Base-by-base conservation (phyloP, 345 rosid species). In the Linum trigynum region DNA sequence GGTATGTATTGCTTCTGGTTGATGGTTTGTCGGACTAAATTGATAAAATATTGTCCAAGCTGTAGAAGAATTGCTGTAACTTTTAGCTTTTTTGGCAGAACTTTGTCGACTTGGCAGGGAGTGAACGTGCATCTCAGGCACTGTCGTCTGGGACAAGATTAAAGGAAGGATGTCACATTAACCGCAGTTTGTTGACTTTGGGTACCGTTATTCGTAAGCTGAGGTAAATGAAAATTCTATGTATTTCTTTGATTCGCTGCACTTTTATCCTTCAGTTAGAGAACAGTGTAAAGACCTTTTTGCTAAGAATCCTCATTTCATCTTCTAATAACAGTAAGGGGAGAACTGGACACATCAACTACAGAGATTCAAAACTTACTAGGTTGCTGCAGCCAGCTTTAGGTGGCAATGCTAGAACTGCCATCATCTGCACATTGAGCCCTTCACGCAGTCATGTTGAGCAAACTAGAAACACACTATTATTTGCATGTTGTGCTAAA, bases 401-500 rank as follows among this genome's bases (percentile, higher is more conserved):
- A 74, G 97, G 98, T 53, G 98, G 98, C 51, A 92, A 92, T 83
- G 96, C 98, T 55, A 86, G 96, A 81, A 92, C 96, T 56, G 98
- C 96, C 72, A 86, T 92, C 62, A 82, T 92, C 40, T 92, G 98
- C 82, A 92, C 97, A 64, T 76, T 92, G 79, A 92, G 98, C 75
- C 98, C 98, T 69, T 97, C 98, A 15, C 82, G 96, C 39, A 82
- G 94, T 76, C 97, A 92, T 74, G 98, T 90, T 63, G 98, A 92
- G 82, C 98, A 92, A 82, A 86, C 99, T 32, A 84, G 99, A 80
- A 94, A 90, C 77, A 94, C 99, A 11, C 92, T 94, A 62, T 69
- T 94, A 78, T 94, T 94, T 80, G 97, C 99, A 64, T 86, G 97
- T 63, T 88, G 96, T 75, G 99, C 99, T 40, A 94, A 90, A 73